Conservation (phyloP, 2,329 filamentous ascomycete genomes). For the Pestalotiopsis sp. region DNA sequence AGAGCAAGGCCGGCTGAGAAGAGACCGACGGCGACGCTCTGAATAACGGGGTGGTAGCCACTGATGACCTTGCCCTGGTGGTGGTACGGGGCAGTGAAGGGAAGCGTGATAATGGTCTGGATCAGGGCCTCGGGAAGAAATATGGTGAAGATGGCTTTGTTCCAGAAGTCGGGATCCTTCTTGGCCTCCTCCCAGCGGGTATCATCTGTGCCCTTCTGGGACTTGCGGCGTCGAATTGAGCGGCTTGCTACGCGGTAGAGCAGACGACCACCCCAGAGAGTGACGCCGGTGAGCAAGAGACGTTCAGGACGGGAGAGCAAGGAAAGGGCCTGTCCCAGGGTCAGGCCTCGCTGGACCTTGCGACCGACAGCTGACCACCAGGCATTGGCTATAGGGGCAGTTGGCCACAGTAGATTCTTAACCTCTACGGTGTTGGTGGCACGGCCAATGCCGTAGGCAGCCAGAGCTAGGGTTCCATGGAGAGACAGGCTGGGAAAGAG, state of each 20-base stretch:
- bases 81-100: conserved; percentile 60
- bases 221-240: conserved; percentile 40
- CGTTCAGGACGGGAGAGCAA: conserved; percentile 57
- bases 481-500: conserved; percentile 17
- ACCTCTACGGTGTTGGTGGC: conserved; percentile 57
- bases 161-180: conserved; percentile 59
- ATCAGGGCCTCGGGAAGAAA: conserved; percentile 62
- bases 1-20: conserved; percentile 60
- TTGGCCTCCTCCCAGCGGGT: conserved; percentile 56
- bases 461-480: conserved; percentile 14
- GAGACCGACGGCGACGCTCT: conserved; percentile 52
- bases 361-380: conserved; percentile 65
- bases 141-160: conserved; percentile 52
- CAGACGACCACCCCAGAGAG: conserved; percentile 59
- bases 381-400: conserved; percentile 56
- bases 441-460: conserved; percentile 54
- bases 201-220: conserved; percentile 50
- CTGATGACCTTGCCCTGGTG: conserved; percentile 32
- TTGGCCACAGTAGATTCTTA: conserved; percentile 65
- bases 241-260: conserved; percentile 57
- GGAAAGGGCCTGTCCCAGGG: conserved; percentile 47
- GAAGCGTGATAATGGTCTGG: conserved; percentile 58
- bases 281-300: conserved; percentile 58
- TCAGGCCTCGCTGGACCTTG: conserved; percentile 46
- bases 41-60: conserved; percentile 36